These are phyloP conservation scores for Eucalyptus cloeziana DNA, from an alignment of 345 rosid species.

Conservation along the genomic window DNA sequence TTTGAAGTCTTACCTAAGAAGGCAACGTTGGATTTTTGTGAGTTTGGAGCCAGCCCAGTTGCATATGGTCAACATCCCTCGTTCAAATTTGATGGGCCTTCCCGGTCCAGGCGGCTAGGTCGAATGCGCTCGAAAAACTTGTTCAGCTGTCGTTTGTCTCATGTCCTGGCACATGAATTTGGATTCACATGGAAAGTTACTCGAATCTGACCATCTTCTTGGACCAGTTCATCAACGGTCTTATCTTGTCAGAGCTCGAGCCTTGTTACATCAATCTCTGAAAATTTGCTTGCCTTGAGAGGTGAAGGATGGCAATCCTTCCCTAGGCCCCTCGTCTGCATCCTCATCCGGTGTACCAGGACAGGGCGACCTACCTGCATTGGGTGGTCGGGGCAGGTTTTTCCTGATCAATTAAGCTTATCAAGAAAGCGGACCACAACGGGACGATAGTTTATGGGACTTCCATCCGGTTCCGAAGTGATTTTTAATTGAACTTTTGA, in stretches of 20 bases:
- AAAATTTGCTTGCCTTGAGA: neutral
- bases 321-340: neutral
- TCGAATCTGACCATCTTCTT: neutral
- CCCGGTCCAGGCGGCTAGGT: neutral
- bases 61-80: neutral
- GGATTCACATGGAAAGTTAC: neutral
- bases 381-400: neutral
- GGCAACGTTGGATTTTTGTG: neutral
- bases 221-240: neutral
- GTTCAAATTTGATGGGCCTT: neutral
- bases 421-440: neutral
- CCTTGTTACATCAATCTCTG: neutral
- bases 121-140: neutral
- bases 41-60: neutral
- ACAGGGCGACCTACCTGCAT: neutral
- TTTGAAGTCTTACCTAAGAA: neutral
- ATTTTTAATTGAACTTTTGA: neutral
- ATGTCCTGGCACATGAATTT: neutral
- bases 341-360: neutral
- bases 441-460: neutral
- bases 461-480: neutral
- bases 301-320: neutral
- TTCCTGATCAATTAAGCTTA: neutral
- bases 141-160: neutral
- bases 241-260: neutral